Conservation (phyloP, 2,329 filamentous ascomycete genomes). For the Apiospora pterosperma region DNA sequence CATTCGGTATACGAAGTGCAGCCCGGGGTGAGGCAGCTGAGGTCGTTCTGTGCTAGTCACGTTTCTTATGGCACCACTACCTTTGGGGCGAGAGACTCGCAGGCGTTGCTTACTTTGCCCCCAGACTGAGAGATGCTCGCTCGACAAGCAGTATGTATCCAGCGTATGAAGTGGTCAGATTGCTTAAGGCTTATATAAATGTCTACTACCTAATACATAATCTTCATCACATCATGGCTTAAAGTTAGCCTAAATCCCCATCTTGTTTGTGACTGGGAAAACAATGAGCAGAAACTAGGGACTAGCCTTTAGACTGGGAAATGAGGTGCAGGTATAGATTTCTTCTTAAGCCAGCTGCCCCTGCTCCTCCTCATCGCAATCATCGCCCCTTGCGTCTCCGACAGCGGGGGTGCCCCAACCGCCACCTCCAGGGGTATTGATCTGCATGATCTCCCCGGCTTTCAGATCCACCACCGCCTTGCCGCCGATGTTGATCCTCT, state of each 20-base stretch:
- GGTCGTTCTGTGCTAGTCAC: neutral
- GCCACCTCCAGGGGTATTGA: slow-evolving; percentile 33
- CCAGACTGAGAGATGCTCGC: neutral
- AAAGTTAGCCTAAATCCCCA: neutral
- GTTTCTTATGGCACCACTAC: neutral
- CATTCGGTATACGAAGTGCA: neutral
- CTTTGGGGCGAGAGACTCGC: neutral
- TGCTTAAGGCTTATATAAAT: neutral
- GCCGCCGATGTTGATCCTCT: slow-evolving; percentile 28
- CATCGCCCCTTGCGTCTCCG: neutral
- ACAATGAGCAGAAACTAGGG: neutral
- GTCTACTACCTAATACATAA: too few relatives aligned
- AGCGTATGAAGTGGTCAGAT: neutral
- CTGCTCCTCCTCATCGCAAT: neutral
- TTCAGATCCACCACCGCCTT: slow-evolving; percentile 28
- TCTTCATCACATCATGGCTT: neutral
- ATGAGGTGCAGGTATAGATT: too few relatives aligned
- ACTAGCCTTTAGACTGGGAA: too few relatives aligned
- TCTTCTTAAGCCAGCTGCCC: neutral
- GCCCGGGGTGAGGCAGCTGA: neutral
- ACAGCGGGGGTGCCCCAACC: slow-evolving; percentile 18
- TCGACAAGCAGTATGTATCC: neutral
- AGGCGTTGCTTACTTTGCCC: neutral
- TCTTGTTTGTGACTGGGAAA: neutral
- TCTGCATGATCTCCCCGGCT: slow-evolving; percentile 31